These are phyloP conservation scores for Viridothelium virens DNA, from an alignment of 495 filamentous ascomycete genomes.

Conservation along the genomic window DNA sequence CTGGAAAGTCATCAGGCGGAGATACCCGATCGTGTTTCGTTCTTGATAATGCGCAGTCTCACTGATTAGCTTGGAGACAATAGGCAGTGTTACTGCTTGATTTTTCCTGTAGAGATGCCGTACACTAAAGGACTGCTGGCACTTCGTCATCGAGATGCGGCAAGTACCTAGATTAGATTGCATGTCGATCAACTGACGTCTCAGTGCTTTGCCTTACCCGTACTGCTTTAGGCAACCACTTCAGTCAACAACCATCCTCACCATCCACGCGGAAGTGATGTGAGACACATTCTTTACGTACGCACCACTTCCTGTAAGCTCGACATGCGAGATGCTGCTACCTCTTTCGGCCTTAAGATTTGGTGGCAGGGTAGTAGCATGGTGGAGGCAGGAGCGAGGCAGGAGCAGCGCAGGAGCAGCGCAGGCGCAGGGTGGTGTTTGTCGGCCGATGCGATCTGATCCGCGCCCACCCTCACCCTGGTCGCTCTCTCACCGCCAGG, in stretches of 20 bases:
- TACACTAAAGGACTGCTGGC: background rate
- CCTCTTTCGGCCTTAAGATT: too few species aligned
- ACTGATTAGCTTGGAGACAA: background rate
- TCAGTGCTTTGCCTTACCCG: background rate
- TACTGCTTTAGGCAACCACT: background rate
- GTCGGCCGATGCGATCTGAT: background rate
- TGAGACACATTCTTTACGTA: too few species aligned
- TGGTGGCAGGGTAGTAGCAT: too few species aligned
- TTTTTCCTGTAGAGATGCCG: background rate
- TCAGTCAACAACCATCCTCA: too few species aligned
- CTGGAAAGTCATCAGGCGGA: background rate
- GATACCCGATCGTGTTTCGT: constrained; percentile 2
- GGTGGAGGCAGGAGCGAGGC: background rate
- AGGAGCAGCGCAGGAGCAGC: background rate
- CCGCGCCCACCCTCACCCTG: background rate
- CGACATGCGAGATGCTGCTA: too few species aligned
- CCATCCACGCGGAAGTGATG: too few species aligned
- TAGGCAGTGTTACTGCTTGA: background rate
- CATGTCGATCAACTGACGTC: background rate
- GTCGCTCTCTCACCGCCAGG: constrained; percentile 3
- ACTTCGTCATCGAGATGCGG: background rate
- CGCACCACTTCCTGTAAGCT: too few species aligned
- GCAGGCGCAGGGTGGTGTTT: background rate
- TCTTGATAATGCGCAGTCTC: background rate
- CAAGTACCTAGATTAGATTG: background rate